These are phyloP conservation scores for Umbelopsis isabellina DNA, from an alignment of 192 early-diverging fungal genomes.

Conservation along the genomic window DNA sequence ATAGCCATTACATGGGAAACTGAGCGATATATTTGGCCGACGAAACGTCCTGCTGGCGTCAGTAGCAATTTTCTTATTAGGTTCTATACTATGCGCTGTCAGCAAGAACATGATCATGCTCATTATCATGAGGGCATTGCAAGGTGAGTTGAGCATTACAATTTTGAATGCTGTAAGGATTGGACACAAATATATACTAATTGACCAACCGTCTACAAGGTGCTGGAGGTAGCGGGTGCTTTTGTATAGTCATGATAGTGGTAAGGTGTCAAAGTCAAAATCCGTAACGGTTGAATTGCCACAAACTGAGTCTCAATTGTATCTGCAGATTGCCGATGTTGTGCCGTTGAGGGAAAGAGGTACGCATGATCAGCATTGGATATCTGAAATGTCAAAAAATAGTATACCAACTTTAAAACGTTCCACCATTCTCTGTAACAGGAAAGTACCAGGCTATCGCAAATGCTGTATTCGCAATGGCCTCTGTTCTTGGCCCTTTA, in stretches of 20 bases:
- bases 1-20: constrained; percentile 67
- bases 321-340: constrained; percentile 85
- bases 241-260: constrained; percentile 17
- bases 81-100: constrained; percentile 78
- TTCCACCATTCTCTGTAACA: not conserved
- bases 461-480: constrained; percentile 77
- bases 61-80: constrained; percentile 74
- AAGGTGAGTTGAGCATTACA: not conserved
- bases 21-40: constrained; percentile 82
- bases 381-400: not conserved
- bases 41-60: constrained; percentile 75
- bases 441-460: constrained; percentile 71
- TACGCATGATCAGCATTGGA: constrained; percentile 43
- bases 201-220: not conserved
- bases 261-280: not conserved
- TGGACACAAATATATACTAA: not conserved
- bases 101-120: constrained; percentile 58
- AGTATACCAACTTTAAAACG: not conserved
- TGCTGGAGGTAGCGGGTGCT: constrained; percentile 26
- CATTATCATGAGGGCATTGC: not conserved
- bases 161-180: too few relatives aligned
- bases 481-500: constrained; percentile 85
- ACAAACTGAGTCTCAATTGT: constrained; percentile 53
- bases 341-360: constrained; percentile 76
- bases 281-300: not conserved